Evolutionary conservation across 208 protist genomes (phyloP).

Genomic region (Vickermania ingenoplastis): DNA sequence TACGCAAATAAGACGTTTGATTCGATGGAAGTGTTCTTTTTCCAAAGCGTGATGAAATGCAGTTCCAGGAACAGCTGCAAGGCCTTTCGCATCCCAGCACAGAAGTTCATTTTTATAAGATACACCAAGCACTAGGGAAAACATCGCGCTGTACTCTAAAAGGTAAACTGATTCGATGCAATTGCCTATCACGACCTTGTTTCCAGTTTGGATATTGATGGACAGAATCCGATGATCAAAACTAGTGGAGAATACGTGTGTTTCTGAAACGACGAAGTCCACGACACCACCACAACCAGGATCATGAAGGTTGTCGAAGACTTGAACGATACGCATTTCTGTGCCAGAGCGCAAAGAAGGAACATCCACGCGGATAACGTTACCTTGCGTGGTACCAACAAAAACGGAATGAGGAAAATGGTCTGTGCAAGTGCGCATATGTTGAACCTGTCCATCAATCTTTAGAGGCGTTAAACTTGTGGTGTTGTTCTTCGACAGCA

Average conservation of each 20-base stretch:
- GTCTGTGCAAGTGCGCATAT: conserved; percentile 18
- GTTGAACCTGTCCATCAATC: conserved; percentile 26
- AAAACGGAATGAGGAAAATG: conserved; percentile 48
- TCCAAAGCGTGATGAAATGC: conserved; percentile 22
- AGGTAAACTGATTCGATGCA: conserved; percentile 14
- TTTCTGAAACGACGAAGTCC: conserved; percentile 49
- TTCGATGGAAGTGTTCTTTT: conserved; percentile 14
- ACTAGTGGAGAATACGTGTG: conserved; percentile 38
- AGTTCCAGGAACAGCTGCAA: conserved; percentile 20
- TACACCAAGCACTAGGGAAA: conserved; percentile 13
- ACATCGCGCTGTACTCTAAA: conserved; percentile 20
- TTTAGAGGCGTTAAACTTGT: conserved; percentile 17
- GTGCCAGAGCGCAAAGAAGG: conserved; percentile 17
- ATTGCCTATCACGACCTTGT: conserved; percentile 14
- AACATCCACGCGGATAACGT: conserved; percentile 30
- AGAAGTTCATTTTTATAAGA: conserved; percentile 23
- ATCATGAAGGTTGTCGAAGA: conserved; percentile 28
- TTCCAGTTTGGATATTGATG: conserved; percentile 29
- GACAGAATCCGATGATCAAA: conserved; percentile 48
- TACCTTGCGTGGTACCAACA: conserved; percentile 34
- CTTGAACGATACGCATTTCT: conserved; percentile 19
- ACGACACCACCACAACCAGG: conserved; percentile 37
- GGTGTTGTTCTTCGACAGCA: conserved; percentile 14
- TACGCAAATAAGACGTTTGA: conserved; percentile 50
- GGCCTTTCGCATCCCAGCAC: conserved; percentile 46